Conservation (phyloP, 345 rosid species). For the Diplotaxis tenuifolia region DNA sequence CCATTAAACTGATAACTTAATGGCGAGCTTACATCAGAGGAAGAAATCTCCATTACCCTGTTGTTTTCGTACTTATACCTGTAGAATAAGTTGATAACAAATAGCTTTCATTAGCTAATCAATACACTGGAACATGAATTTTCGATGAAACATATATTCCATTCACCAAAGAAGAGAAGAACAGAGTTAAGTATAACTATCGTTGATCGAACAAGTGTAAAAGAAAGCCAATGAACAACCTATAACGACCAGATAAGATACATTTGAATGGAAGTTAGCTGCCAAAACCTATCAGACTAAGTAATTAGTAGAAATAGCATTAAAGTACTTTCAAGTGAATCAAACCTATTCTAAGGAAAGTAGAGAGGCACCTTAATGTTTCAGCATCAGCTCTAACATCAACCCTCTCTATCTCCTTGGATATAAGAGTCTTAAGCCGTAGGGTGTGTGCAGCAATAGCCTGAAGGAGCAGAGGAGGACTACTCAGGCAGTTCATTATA, state of each 20-base stretch:
- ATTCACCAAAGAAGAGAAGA: not conserved
- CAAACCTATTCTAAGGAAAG: not conserved
- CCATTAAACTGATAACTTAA: slow-evolving; percentile 69
- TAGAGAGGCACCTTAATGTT: slow-evolving; percentile 52
- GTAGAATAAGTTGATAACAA: slow-evolving; percentile 19
- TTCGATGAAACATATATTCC: not conserved
- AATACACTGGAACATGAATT: not conserved
- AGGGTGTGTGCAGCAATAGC: slow-evolving; percentile 69
- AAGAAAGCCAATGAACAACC: not conserved
- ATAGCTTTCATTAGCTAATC: not conserved
- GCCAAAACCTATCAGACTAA: slow-evolving; percentile 25
- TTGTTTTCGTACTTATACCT: slow-evolving; percentile 89
- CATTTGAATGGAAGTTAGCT: not conserved
- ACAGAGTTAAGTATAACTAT: not conserved
- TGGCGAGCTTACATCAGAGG: slow-evolving; percentile 67
- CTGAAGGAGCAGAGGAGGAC: slow-evolving; percentile 79
- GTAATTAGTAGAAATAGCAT: not conserved
- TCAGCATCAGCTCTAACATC: slow-evolving; percentile 96
- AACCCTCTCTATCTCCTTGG: slow-evolving; percentile 79
- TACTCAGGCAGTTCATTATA: slow-evolving; percentile 58
- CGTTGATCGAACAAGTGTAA: not conserved
- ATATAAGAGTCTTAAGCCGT: slow-evolving; percentile 61
- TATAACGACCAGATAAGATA: not conserved
- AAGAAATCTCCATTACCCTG: slow-evolving; percentile 68
- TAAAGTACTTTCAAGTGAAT: slow-evolving; percentile 9